Base-by-base conservation (phyloP, 2,329 filamentous ascomycete species). In the Acarospora socialis region DNA sequence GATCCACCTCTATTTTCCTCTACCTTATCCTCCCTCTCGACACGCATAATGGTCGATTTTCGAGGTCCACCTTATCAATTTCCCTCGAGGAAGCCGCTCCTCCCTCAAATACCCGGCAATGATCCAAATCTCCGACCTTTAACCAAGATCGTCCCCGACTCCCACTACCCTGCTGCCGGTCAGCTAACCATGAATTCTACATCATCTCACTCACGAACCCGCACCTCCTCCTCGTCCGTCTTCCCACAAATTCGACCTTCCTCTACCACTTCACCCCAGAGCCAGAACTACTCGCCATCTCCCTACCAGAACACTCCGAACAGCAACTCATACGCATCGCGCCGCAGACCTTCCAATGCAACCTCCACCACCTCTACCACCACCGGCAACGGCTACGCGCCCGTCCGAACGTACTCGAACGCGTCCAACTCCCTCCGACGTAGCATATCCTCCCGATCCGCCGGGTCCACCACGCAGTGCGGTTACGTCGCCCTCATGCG, bases 401-500 rank as follows among this genome's bases (percentile, higher is more conserved):
- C 54, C 12, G 51, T 57, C 50, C 38, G 72, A 63, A 43, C 71
- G 65, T 44, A 69, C 60, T 40, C 66, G 61, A 43, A 70, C 68
- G 37, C 65, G 73, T 37, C 61, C 65, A 42, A 65, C 51, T 29
- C 62, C 50, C 51, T 54, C 59, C 76, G 80, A 38, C 73, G 84
- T 43, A 92, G 82, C 17, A 81, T 76, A 18, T 92, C 83, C 3
- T 80, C 79, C 31, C 75, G 82, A 46, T 92, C 82, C 14, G 70
- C 68, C 40, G 62, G 61, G 28, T 48, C 54, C 14, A 63, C 61
- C 34, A 63, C 63, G 10, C 69, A 70, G 39, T 60, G 78, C n/a
- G 77, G 83, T 42, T 98, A 98, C 56, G 90, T 98, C 31, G 86
- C 90, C 21, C 68, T 94, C n/a, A 77, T 98, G 60, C 75, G 90